These are phyloP conservation scores for Spizellomyces sp. DNA, from an alignment of 192 early-diverging fungal species.

Conservation along the genomic window DNA sequence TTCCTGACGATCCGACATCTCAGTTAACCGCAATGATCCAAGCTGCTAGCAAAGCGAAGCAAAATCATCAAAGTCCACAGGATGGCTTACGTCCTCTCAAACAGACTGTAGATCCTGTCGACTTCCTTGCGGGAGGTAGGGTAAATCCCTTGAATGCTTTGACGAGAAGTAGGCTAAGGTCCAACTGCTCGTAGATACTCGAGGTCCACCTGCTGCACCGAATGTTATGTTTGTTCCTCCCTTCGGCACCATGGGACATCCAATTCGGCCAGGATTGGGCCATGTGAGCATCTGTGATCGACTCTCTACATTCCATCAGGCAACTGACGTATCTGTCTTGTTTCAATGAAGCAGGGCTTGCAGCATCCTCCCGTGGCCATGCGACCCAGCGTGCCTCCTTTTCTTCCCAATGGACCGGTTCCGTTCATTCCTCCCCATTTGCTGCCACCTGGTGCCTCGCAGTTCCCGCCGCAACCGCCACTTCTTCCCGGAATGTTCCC, in stretches of 20 bases:
- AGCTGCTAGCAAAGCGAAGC: constrained; percentile 31
- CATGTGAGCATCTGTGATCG: neutral
- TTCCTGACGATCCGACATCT: constrained; percentile 26
- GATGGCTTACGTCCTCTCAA: too few species aligned
- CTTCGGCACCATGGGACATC: neutral
- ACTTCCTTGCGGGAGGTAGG: too few species aligned
- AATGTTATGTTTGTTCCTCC: too few species aligned
- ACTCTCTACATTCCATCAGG: too few species aligned
- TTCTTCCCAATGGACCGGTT: neutral
- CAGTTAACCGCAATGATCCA: constrained; percentile 33
- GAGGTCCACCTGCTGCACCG: neutral
- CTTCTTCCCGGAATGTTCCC: neutral
- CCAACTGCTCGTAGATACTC: neutral
- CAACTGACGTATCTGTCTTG: too few species aligned
- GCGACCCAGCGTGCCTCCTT: neutral
- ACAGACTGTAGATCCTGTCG: too few species aligned
- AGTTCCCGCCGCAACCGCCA: neutral
- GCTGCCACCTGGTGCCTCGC: neutral
- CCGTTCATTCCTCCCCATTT: neutral
- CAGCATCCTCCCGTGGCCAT: neutral
- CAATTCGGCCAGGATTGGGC: neutral
- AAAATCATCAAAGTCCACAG: constrained; percentile 15
- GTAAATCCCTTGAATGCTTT: too few species aligned
- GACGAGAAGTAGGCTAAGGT: too few species aligned
- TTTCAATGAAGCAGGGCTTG: neutral